A percentile compares a stretch with the other conserved stretches of the same genome.
These are phyloP conservation scores for Penicillium paxilli DNA, from an alignment of 495 filamentous ascomycete genomes.

Conservation along the genomic window DNA sequence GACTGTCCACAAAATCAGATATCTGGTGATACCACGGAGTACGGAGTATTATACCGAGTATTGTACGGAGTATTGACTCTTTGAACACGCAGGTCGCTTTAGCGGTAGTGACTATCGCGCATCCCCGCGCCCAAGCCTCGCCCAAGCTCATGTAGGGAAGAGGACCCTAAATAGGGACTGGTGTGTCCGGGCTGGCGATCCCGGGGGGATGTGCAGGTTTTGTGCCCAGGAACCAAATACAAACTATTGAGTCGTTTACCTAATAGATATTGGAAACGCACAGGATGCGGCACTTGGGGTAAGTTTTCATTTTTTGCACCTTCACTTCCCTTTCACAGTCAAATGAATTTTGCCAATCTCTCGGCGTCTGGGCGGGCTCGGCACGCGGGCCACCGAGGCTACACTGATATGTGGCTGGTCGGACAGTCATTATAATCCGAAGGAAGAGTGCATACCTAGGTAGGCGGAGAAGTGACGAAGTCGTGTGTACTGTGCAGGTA, in stretches of 20 bases:
- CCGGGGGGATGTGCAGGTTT: not conserved
- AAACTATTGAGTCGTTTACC: conserved; percentile 12
- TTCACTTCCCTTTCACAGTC: not conserved
- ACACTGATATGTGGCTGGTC: not conserved
- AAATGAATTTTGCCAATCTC: conserved; percentile 32
- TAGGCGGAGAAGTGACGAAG: too few relatives aligned
- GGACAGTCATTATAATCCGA: not conserved
- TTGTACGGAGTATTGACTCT: too few relatives aligned
- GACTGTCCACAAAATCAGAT: too few relatives aligned
- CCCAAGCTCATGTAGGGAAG: not conserved
- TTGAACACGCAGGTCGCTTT: not conserved
- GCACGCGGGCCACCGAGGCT: conserved; percentile 6
- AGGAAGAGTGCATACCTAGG: not conserved
- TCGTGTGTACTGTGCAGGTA: too few relatives aligned
- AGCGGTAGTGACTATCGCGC: too few relatives aligned
- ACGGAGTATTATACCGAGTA: too few relatives aligned
- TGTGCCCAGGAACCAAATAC: not conserved
- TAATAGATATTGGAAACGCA: conserved; percentile 21
- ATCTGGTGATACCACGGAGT: too few relatives aligned
- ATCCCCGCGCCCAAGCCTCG: not conserved
- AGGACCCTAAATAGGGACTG: too few relatives aligned
- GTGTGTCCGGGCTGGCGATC: not conserved
- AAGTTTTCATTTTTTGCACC: conserved; percentile 4
- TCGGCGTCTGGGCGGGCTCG: conserved; percentile 35
- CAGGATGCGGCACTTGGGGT: conserved; percentile 4